Conservation (phyloP, 2,329 filamentous ascomycete species). For the Trichoderma asperellum region DNA sequence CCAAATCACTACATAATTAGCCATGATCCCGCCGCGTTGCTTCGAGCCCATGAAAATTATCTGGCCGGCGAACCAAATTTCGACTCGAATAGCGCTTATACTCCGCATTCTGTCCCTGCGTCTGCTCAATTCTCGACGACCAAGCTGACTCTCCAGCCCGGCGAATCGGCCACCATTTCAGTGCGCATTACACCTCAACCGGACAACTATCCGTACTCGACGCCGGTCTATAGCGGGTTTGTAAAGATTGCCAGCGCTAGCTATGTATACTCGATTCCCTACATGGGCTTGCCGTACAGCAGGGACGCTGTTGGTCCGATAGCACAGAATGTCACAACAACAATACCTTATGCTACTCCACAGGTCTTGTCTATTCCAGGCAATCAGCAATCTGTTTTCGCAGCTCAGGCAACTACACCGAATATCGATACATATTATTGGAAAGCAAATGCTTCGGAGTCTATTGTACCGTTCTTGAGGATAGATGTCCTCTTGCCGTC, state of each 20-base stretch:
- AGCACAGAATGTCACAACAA: not conserved
- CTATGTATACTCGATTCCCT: not conserved
- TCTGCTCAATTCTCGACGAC: not conserved
- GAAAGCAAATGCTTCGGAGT: not conserved
- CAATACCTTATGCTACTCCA: not conserved
- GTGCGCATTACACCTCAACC: not conserved
- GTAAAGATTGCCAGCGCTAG: not conserved
- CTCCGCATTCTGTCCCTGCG: not conserved
- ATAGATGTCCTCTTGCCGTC: not conserved
- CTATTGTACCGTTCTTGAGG: not conserved
- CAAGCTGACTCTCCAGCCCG: not conserved
- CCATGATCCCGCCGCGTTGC: not conserved
- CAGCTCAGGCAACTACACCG: not conserved
- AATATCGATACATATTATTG: not conserved
- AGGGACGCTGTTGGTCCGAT: not conserved
- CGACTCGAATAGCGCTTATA: not conserved
- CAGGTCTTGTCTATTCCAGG: slow-evolving; percentile 1
- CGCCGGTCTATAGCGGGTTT: not conserved
- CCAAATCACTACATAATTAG: not conserved
- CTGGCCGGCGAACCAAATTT: not conserved
- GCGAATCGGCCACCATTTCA: not conserved
- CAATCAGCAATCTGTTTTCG: not conserved
- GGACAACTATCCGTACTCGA: not conserved
- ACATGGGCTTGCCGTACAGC: not conserved
- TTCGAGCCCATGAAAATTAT: not conserved